Conservation (phyloP, 2,329 filamentous ascomycete genomes). For the Calonectria naviculata region DNA sequence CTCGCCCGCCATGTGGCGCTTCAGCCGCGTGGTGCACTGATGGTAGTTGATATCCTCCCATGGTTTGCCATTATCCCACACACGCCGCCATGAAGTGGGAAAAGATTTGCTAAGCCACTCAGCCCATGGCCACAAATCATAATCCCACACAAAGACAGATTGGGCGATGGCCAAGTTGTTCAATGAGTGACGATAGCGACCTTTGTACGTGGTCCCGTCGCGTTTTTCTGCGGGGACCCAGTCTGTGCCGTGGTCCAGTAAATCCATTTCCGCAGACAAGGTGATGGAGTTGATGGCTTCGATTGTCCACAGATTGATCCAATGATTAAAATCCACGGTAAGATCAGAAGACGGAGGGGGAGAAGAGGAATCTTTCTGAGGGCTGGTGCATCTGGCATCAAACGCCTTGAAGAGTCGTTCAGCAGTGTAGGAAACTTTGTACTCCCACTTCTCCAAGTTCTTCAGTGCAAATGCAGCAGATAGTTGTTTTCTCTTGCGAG, state of each 20-base stretch:
- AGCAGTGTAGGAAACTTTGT: conserved; percentile 63
- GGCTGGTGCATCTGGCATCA: conserved; percentile 52
- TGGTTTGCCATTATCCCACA: conserved; percentile 39
- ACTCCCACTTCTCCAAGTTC: conserved; percentile 64
- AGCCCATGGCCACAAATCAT: conserved; percentile 59
- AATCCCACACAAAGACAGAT: conserved; percentile 60
- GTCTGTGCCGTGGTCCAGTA: conserved; percentile 60
- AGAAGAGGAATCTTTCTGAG: conserved; percentile 36
- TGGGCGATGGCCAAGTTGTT: conserved; percentile 60
- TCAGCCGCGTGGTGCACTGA: conserved; percentile 45
- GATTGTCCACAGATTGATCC: conserved; percentile 63
- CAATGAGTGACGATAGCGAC: conserved; percentile 58
- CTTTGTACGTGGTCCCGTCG: conserved; percentile 56
- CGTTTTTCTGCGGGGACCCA: conserved; percentile 51
- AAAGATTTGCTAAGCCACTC: conserved; percentile 59
- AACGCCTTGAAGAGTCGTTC: conserved; percentile 54
- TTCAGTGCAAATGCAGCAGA: conserved; percentile 62
- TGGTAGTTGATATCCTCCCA: conserved; percentile 51
- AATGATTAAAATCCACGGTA: conserved; percentile 60
- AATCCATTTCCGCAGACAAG: conserved; percentile 58
- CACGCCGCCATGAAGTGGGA: conserved; percentile 48
- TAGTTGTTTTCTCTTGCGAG: conserved; percentile 60
- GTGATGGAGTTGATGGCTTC: conserved; percentile 67
- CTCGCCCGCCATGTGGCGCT: conserved; percentile 50
- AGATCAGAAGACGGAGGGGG: conserved; percentile 47